Base-by-base conservation (phyloP, 345 rosid species). In the Eucalyptus viminalis region DNA sequence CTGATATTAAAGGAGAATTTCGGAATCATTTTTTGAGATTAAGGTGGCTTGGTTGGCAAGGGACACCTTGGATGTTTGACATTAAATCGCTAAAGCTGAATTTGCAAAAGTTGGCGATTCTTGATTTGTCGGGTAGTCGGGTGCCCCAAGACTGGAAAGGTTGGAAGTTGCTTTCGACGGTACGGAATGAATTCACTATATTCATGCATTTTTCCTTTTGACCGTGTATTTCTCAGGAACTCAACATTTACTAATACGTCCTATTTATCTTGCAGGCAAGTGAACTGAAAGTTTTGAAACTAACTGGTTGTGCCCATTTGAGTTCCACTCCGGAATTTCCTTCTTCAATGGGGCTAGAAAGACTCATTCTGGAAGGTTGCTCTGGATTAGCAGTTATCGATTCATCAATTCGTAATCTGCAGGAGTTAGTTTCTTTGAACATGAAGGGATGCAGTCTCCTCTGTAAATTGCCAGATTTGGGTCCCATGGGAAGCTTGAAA, bases 1-100 rank as follows among this genome's bases (percentile, higher is more conserved):
- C 29, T 24, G 0, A 24, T 56, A 9, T 56, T 1, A 6, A 0
- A 0, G 62, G 29, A 56, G 0, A 9, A 0, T 56, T 22, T 56
- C 0, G 0, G 12, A 0, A 22, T 56, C 1, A 1, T 24, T 2
- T 22, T 24, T 4, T 0, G 13, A 0, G 1, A 0, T 9, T 56
- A 22, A 24, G 12, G 29, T 56, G 62, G 62, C 27, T 56, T 56
- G 27, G 1, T 24, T 56, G 62, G 62, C 27, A 0, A 2, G 13
- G 29, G 62, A 1, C 1, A 12, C 12, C 1, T 37, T 4, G 1
- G 0, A 0, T 1, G 9, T 8, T 9, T 22, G 1, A 21, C 27
- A 1, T 1, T 54, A 0, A 4, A 4, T 8, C 1, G 27, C 5
- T 9, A 56, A 4, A 9, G 0, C 62, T 24, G 29, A 56, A 9